Evolutionary conservation across 2,329 filamentous ascomycete genomes (phyloP), one percentile per base, ranked within the genome.

Genomic region (Curvularia lunata): DNA sequence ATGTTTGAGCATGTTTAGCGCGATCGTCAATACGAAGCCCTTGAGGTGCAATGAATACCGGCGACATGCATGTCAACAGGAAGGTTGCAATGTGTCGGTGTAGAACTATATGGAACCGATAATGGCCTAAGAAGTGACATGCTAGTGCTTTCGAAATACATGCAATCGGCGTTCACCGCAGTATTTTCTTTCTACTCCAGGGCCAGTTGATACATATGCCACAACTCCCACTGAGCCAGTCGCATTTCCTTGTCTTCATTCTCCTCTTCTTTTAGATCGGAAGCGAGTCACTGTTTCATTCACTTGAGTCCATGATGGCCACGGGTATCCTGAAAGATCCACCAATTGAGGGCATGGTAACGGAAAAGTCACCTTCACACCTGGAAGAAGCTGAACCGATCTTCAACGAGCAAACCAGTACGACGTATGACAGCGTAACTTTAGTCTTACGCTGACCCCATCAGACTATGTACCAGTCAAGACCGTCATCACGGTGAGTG

Each of bases 351-450:
- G 21, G 5, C 3, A 5, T 10, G 8, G 30, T n/a, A n/a, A 27
- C 28, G 2, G 37, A 50, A 21, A 37, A 45, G 16, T 13, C 23
- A 19, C 19, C 49, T 19, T 27, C 19, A 8, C 23, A 18, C 21
- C 41, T 46, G 10, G 42, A 50, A 2, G 25, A 51, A 27, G 34
- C 45, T n/a, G n/a, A 49, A 32, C 54, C 46, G 12, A 47, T 25
- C 8, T 66, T 67, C 54, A 67, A 67, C 23, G 65, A 67, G 42
- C 65, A 67, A 41, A 68, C 65, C n/a, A 58, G 55, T 58, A 52
- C 16, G 54, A 28, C 32, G 32, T n/a, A 0, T 12, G 12, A n/a
- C 12, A 54, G 16, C 13, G n/a, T 16, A 40, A 4, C 9, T 16
- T 12, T 1, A 13, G 18, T 16, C 5, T 32, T 51, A 21, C 19